Evolutionary conservation across 306 rosid species (phyloP).

Genomic region (Vachellia collinsii): DNA sequence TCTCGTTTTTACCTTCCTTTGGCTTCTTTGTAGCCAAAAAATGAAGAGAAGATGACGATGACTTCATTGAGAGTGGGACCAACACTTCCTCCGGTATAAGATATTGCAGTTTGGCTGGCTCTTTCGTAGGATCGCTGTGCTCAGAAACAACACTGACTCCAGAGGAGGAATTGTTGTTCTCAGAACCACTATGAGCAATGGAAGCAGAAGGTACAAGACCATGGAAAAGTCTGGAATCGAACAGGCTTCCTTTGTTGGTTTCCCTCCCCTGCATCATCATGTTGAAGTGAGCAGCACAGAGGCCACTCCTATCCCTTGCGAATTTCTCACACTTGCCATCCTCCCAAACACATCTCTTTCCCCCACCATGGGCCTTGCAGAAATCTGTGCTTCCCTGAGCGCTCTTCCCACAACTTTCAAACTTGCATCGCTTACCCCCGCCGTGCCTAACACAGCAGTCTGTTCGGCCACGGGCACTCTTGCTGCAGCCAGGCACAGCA

Average conservation of each 20-base stretch:
- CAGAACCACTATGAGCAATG: not conserved
- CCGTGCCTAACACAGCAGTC: not conserved
- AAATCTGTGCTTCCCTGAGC: conserved; percentile 19
- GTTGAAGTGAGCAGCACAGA: conserved; percentile 2
- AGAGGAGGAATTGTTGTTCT: not conserved
- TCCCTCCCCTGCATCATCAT: not conserved
- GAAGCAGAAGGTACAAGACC: conserved; percentile 3
- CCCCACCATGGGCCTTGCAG: conserved; percentile 16
- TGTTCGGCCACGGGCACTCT: conserved; percentile 11
- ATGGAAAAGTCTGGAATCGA: not conserved
- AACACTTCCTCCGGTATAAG: not conserved
- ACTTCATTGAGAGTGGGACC: conserved; percentile 11
- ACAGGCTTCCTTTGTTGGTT: not conserved
- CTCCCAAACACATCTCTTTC: conserved; percentile 9
- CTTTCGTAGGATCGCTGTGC: not conserved
- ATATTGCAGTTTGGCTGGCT: not conserved
- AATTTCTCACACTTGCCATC: not conserved
- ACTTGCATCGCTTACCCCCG: conserved; percentile 2
- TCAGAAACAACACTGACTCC: conserved; percentile 4
- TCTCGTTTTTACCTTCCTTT: not conserved
- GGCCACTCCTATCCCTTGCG: not conserved
- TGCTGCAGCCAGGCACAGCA: not conserved
- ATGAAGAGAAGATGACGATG: not conserved
- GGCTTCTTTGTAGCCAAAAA: not conserved
- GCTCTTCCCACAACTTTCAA: not conserved